Percentiles rank a stretch among this genome's conserved stretches.
These are phyloP conservation scores for Pichia membranifaciens DNA, from an alignment of 805 yeast species.

Conservation along the genomic window DNA sequence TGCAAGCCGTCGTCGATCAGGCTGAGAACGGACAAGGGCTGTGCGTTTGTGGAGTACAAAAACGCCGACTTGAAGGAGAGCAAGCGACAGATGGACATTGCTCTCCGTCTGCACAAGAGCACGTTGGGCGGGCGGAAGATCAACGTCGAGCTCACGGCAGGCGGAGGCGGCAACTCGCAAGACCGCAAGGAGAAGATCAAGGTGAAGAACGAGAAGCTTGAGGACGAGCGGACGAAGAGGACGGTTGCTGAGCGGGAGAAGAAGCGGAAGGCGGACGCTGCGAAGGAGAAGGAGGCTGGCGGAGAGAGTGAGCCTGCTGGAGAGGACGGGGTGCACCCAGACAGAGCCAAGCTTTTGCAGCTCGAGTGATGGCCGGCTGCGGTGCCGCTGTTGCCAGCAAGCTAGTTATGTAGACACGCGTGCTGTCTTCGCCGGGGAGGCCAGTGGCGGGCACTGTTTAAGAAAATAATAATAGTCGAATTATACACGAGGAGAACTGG, in stretches of 20 bases:
- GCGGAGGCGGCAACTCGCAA: slow-evolving; percentile 92
- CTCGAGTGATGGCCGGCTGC: slow-evolving; percentile 12
- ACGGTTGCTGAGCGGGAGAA: slow-evolving; percentile 40
- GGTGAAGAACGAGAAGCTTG: slow-evolving; percentile 70
- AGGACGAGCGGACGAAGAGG: slow-evolving; percentile 60
- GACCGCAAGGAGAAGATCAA: slow-evolving; percentile 63
- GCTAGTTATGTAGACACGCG: too few species aligned
- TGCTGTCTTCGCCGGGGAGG: too few species aligned
- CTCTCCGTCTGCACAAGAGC: slow-evolving; percentile 79
- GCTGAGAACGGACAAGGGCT: slow-evolving; percentile 78
- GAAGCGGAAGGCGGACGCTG: slow-evolving; percentile 19
- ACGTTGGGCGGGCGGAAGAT: slow-evolving; percentile 65
- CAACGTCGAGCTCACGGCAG: slow-evolving; percentile 94
- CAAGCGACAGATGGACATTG: slow-evolving; percentile 74
- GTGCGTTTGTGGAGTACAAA: slow-evolving; percentile 84
- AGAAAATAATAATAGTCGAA: too few species aligned
- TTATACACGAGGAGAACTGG: too few species aligned
- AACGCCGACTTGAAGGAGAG: slow-evolving; percentile 44
- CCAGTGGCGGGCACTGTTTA: too few species aligned
- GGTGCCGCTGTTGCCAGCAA: too few species aligned
- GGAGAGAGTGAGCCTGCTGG: slow-evolving; percentile 14
- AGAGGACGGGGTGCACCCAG: slow-evolving; percentile 52
- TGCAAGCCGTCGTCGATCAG: slow-evolving; percentile 72
- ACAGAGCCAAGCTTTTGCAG: slow-evolving; percentile 48
- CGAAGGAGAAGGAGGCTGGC: background rate